A percentile compares a stretch with the other conserved stretches of the same genome.
Evolutionary conservation across 352 stramenopile species (phyloP).

Genomic region (Albugo candida): DNA sequence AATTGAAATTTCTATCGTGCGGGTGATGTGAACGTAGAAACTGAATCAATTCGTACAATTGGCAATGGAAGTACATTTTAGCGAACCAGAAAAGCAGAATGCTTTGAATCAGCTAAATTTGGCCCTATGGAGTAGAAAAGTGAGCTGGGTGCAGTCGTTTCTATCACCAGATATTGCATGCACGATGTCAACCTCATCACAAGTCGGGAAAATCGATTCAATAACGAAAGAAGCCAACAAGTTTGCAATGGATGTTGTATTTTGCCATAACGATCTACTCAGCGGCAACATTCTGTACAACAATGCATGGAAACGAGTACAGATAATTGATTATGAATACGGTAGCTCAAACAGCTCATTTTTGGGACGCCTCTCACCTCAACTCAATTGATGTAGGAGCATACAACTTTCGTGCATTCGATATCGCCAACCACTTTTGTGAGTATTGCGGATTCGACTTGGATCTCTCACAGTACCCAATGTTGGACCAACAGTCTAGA

Average conservation of each 20-base stretch:
- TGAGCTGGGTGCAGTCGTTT: slow-evolving; percentile 68
- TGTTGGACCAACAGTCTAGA: slow-evolving; percentile 50
- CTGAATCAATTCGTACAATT: slow-evolving; percentile 64
- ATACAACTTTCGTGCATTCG: slow-evolving; percentile 86
- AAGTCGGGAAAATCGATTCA: slow-evolving; percentile 26
- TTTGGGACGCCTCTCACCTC: background rate
- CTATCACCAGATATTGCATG: slow-evolving; percentile 50
- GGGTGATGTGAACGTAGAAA: too few relatives aligned
- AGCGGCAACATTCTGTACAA: slow-evolving; percentile 75
- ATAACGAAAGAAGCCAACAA: slow-evolving; percentile 51
- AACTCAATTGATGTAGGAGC: slow-evolving; percentile 9
- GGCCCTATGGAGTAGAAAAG: slow-evolving; percentile 26
- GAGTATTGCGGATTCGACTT: slow-evolving; percentile 88
- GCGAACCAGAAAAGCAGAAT: slow-evolving; percentile 33
- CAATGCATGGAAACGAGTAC: slow-evolving; percentile 56
- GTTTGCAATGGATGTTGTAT: slow-evolving; percentile 71
- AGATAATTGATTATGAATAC: slow-evolving; percentile 94
- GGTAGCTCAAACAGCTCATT: slow-evolving; percentile 11
- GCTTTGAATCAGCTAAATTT: slow-evolving; percentile 46
- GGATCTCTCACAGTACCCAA: slow-evolving; percentile 72
- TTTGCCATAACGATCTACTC: slow-evolving; percentile 89
- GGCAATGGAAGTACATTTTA: slow-evolving; percentile 33
- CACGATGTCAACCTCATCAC: slow-evolving; percentile 28
- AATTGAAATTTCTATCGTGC: too few relatives aligned
- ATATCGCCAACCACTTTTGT: slow-evolving; percentile 91